Conservation (phyloP, 495 filamentous ascomycete species). For the Penicillium coffeae region DNA sequence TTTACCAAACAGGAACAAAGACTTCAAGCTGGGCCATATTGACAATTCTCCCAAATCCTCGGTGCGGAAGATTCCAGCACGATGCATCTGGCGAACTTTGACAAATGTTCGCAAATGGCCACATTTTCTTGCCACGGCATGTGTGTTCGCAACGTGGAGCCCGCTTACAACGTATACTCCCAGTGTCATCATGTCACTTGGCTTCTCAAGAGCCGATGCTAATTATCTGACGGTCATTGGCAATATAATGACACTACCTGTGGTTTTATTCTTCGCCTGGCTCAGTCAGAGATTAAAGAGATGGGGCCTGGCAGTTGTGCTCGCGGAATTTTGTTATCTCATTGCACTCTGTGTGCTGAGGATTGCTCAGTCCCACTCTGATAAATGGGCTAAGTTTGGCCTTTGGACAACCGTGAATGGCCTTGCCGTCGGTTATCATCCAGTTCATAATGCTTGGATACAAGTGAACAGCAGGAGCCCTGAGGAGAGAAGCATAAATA, state of each 20-base stretch:
- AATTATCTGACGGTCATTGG: constrained; percentile 37
- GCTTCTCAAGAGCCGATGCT: constrained; percentile 24
- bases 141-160: constrained; percentile 34
- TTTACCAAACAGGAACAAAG: constrained; percentile 24
- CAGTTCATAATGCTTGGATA: constrained; percentile 35
- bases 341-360: constrained; percentile 17
- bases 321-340: constrained; percentile 21
- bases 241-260: constrained; percentile 22
- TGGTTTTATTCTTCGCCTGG: constrained; percentile 32
- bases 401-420: constrained; percentile 31
- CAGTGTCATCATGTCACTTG: constrained; percentile 31
- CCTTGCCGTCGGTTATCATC: constrained; percentile 32
- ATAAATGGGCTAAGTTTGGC: constrained; percentile 22
- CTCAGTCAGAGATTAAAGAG: constrained; percentile 18
- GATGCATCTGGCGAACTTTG: constrained; percentile 15
- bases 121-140: constrained; percentile 34
- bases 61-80: constrained; percentile 1
- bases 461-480: constrained; percentile 24
- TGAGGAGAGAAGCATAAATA: constrained; percentile 26
- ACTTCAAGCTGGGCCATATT: background rate
- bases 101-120: constrained; percentile 26
- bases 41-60: background rate
- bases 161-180: constrained; percentile 38
- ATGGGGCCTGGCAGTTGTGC: constrained; percentile 23
- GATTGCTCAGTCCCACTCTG: constrained; percentile 9